Percentiles rank a stretch among this genome's conserved stretches.
Conservation (phyloP, 371 early-diverging fungal species). For the Lichtheimia ornata region DNA sequence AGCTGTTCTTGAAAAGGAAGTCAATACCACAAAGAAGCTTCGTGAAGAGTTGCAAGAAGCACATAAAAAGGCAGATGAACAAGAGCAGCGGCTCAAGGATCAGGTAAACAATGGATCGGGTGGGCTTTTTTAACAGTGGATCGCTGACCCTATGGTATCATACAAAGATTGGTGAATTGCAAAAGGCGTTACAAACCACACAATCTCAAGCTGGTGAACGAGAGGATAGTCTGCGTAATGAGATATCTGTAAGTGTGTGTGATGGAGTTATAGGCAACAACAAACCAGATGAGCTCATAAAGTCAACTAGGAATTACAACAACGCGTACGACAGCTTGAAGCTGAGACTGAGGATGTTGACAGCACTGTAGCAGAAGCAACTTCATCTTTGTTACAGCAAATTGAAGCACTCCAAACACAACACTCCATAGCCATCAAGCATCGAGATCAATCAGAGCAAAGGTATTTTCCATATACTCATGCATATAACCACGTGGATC, state of each 20-base stretch:
- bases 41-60: conserved; percentile 55
- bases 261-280: background rate
- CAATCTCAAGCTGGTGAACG: conserved; percentile 64
- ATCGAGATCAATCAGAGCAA: conserved; percentile 71
- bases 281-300: background rate
- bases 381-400: conserved; percentile 66
- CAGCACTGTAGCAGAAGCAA: conserved; percentile 52
- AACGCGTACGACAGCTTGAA: conserved; percentile 61
- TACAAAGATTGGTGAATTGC: conserved; percentile 58
- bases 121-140: background rate
- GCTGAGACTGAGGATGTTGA: conserved; percentile 61
- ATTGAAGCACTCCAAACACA: conserved; percentile 73
- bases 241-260: conserved; percentile 43
- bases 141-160: background rate
- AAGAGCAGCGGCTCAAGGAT: conserved; percentile 43
- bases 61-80: conserved; percentile 30
- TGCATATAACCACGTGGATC: background rate
- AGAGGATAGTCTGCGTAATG: conserved; percentile 64
- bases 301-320: conserved; percentile 47
- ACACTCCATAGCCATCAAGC: conserved; percentile 52
- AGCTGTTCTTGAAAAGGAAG: conserved; percentile 61
- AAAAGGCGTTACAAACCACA: conserved; percentile 53
- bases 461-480: conserved; percentile 24
- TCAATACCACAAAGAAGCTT: conserved; percentile 48
- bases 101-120: conserved; percentile 32